Base-by-base conservation (phyloP, 768 basidiomycete genomes). In the Suillus brevipes region DNA sequence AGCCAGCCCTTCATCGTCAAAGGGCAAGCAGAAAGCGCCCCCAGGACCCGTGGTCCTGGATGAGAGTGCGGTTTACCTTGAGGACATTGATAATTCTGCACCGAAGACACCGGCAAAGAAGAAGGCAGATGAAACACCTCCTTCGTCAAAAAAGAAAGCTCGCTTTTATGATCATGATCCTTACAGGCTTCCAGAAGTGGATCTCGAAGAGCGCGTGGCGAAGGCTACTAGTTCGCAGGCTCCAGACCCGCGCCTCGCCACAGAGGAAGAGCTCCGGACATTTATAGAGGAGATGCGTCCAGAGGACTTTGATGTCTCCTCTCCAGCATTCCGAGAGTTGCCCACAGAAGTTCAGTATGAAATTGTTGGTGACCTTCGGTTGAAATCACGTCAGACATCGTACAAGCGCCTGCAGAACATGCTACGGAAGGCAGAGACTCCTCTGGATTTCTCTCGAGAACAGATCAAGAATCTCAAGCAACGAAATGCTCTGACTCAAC, bases 271-370 rank as follows among this genome's bases (percentile, higher is more conserved):
- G 74, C 82, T 99, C 3, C 89, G 89, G 23, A 78, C 85, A 1
- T 99, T 99, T 78, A 97, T 99, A 67, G 95, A 98, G 65, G 92
- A 96, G 53, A 96, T 98, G 89, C 87, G 90, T 2, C 95, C 96
- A 0, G 95, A 95, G 71, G 95, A 99, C 72, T 93, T 99, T 70
- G 97, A 99, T 72, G 86, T 97, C 63, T 84, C 88, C 20, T 95
- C 95, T 2, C 85, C 93, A 6, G 93, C 89, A 23, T 99, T 99
- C 74, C 86, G 89, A 28, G 92, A 94, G 67, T 85, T 99, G 3
- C 96, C 97, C 3, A 97, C 94, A 0, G 96, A 99, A 75, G 88
- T 97, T 25, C 95, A 99, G 71, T 99, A 99, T 77, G 97, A 99
- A 79, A 97, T 99, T 68, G 89, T 99, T 40, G 96, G 97, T 61